Conservation (phyloP, 331 rosid genomes). For the Acacia concinna region DNA sequence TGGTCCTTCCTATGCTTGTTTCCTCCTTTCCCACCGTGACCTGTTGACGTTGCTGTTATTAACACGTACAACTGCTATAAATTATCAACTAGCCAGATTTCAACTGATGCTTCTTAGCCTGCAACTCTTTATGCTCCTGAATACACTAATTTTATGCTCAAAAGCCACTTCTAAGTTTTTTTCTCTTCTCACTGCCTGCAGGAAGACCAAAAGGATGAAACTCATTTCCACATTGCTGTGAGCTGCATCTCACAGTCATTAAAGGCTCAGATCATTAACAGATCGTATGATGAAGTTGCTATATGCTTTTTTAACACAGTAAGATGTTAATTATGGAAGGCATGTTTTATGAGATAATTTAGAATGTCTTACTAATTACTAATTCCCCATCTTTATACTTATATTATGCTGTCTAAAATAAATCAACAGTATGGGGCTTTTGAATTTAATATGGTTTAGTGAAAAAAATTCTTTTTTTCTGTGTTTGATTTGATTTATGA, state of each 20-base stretch:
- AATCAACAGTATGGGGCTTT: not conserved
- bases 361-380: not conserved
- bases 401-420: not conserved
- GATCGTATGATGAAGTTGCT: constrained; percentile 79
- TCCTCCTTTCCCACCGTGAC: not conserved
- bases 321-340: constrained; percentile 23
- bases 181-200: constrained; percentile 32
- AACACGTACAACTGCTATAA: not conserved
- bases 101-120: not conserved
- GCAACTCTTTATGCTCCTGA: not conserved
- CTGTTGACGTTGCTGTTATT: not conserved
- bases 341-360: not conserved
- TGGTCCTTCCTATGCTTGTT: not conserved
- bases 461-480: not conserved
- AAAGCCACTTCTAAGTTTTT: not conserved
- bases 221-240: constrained; percentile 73
- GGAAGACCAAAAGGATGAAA: constrained; percentile 48
- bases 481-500: not conserved
- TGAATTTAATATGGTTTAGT: not conserved
- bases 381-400: not conserved
- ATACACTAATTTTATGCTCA: not conserved
- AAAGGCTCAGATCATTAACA: constrained; percentile 71
- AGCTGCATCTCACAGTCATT: constrained; percentile 65
- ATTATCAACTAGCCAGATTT: not conserved
- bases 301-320: constrained; percentile 93